Conservation (phyloP, 2,329 filamentous ascomycete genomes). For the Nannizziopsis arthrosporioides region DNA sequence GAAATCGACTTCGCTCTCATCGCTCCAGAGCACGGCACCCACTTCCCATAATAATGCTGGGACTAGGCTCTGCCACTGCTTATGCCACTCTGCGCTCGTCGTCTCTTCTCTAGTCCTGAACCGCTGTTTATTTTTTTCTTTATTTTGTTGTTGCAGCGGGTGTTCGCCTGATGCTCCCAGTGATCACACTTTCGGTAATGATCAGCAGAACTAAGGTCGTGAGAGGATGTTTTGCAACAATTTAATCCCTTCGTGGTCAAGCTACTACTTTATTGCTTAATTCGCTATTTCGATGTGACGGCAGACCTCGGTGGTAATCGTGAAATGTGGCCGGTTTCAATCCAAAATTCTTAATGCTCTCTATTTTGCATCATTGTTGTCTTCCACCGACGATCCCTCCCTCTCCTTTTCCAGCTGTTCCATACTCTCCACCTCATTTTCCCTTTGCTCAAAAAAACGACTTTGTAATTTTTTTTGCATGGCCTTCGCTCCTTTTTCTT, state of each 20-base stretch:
- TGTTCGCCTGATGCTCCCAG: not conserved
- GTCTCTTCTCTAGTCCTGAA: not conserved
- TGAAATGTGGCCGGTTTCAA: not conserved
- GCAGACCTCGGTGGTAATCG: not conserved
- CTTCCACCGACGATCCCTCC: not conserved
- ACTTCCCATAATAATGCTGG: no score
- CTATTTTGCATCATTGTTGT: not conserved
- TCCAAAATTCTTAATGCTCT: not conserved
- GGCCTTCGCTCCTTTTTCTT: conserved; percentile 1
- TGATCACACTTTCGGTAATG: conserved; percentile 6
- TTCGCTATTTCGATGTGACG: not conserved
- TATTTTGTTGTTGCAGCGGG: conserved; percentile 1
- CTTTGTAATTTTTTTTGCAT: conserved; percentile 8
- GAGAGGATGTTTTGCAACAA: not conserved
- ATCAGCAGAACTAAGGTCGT: not conserved
- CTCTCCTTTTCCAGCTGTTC: not conserved
- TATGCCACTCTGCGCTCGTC: not conserved
- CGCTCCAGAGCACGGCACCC: no score
- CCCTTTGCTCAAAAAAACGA: not conserved
- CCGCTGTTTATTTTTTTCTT: not conserved
- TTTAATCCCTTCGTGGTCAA: not conserved
- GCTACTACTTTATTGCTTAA: not conserved
- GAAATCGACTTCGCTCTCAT: no score
- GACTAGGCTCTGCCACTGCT: no score
- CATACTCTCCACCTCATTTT: not conserved